A percentile compares a stretch with the other conserved stretches of the same genome.
These are phyloP conservation scores for Lentinula lateritia DNA, from an alignment of 768 basidiomycete species.

Conservation along the genomic window DNA sequence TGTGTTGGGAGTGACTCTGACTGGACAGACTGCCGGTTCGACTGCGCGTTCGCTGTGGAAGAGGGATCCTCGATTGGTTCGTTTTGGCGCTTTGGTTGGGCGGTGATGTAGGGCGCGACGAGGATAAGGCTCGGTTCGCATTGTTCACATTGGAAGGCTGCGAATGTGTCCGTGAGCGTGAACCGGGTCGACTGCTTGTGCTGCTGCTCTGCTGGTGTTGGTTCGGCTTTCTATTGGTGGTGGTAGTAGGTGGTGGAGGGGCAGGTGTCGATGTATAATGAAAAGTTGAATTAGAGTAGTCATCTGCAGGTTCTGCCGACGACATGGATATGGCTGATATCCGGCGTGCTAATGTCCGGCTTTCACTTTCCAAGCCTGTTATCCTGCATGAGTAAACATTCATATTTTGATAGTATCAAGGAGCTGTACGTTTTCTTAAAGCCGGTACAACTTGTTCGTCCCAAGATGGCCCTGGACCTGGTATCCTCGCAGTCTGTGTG, in stretches of 20 bases:
- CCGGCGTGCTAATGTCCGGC: conserved; percentile 68
- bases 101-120: conserved; percentile 29
- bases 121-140: conserved; percentile 33
- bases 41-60: conserved; percentile 37
- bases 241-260: conserved; percentile 1
- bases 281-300: conserved; percentile 4
- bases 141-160: conserved; percentile 31
- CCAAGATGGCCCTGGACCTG: conserved; percentile 51
- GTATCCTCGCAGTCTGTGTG: conserved; percentile 35
- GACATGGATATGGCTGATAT: conserved; percentile 70
- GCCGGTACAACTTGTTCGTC: conserved; percentile 81
- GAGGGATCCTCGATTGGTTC: conserved; percentile 33
- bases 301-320: conserved; percentile 32
- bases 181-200: conserved; percentile 14
- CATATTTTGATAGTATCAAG: conserved; percentile 5
- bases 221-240: conserved; percentile 11
- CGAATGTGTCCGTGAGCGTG: conserved; percentile 60
- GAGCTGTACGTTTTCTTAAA: conserved; percentile 63
- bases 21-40: conserved; percentile 30
- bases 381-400: conserved; percentile 10
- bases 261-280: background rate
- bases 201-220: conserved; percentile 17
- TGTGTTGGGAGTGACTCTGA: background rate
- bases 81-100: conserved; percentile 14
- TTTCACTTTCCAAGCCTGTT: conserved; percentile 76